phyloP scores from a whole-genome alignment of 352 stramenopile genomes.

The Pythium grandisporangium region DNA sequence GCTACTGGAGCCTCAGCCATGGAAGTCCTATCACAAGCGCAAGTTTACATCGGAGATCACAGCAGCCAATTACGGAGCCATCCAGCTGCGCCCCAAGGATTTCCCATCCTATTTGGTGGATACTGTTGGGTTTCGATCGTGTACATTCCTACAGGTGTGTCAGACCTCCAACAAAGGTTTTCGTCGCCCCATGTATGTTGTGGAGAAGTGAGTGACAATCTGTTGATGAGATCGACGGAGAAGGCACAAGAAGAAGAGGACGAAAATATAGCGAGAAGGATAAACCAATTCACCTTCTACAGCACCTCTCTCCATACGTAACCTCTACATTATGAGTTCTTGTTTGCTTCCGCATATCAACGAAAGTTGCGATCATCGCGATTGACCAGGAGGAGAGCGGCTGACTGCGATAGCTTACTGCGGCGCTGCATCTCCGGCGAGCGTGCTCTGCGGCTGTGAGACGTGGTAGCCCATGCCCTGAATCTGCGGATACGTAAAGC shows the following conservation, averaged over 20 bases:
- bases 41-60: constrained; percentile 80
- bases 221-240: too few species aligned
- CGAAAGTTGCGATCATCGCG: too few species aligned
- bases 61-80: constrained; percentile 55
- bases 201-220: constrained; percentile 33
- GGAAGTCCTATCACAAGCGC: constrained; percentile 84
- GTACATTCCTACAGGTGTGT: constrained; percentile 65
- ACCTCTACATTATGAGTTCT: too few species aligned
- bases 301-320: too few species aligned
- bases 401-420: too few species aligned
- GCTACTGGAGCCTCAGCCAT: constrained; percentile 81
- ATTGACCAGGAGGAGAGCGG: too few species aligned
- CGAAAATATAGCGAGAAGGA: too few species aligned
- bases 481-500: constrained; percentile 80
- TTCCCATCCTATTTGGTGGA: constrained; percentile 51
- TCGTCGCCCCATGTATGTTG: constrained; percentile 60
- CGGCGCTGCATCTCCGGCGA: constrained; percentile 26
- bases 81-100: constrained; percentile 64
- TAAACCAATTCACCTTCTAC: too few species aligned
- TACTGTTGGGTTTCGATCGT: constrained; percentile 52
- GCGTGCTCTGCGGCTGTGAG: constrained; percentile 54
- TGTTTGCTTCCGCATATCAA: too few species aligned
- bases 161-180: constrained; percentile 73
- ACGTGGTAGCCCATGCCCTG: constrained; percentile 80
- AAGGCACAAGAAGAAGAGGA: too few species aligned